These are phyloP conservation scores for Cyberlindnera subsufficiens DNA, from an alignment of 805 yeast genomes.

Conservation along the genomic window DNA sequence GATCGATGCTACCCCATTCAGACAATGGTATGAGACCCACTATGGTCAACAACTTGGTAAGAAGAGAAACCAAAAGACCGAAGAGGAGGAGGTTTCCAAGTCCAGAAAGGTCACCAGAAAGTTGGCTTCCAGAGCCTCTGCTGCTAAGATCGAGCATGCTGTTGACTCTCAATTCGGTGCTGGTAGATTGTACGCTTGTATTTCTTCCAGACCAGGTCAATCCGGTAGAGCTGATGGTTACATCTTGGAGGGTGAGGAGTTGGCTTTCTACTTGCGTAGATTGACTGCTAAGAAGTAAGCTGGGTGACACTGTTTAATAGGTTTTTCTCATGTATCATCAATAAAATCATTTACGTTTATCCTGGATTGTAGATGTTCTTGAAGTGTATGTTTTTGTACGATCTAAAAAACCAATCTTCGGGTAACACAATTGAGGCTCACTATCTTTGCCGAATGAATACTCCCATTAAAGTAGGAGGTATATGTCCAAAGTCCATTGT, in stretches of 20 bases:
- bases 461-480: too few species aligned
- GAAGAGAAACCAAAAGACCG: conserved; percentile 49
- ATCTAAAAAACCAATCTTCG: neutral
- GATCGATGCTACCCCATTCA: conserved; percentile 99
- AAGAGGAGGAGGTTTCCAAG: conserved; percentile 57
- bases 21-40: conserved; percentile 98
- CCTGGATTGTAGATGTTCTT: neutral
- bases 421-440: too few species aligned
- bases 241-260: conserved; percentile 99
- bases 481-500: too few species aligned
- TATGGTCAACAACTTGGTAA: conserved; percentile 93
- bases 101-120: conserved; percentile 84
- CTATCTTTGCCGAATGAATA: too few species aligned
- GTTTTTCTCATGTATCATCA: conserved; percentile 19
- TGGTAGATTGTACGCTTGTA: conserved; percentile 97
- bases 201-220: conserved; percentile 99
- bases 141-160: conserved; percentile 81
- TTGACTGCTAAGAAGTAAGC: conserved; percentile 96
- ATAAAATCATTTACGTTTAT: conserved; percentile 22
- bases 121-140: conserved; percentile 86
- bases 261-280: conserved; percentile 99
- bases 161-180: conserved; percentile 96
- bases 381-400: neutral
- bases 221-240: conserved; percentile 99
- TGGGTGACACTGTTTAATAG: neutral